Conservation (phyloP, 805 yeast genomes). For the Yarrowia deformans region DNA sequence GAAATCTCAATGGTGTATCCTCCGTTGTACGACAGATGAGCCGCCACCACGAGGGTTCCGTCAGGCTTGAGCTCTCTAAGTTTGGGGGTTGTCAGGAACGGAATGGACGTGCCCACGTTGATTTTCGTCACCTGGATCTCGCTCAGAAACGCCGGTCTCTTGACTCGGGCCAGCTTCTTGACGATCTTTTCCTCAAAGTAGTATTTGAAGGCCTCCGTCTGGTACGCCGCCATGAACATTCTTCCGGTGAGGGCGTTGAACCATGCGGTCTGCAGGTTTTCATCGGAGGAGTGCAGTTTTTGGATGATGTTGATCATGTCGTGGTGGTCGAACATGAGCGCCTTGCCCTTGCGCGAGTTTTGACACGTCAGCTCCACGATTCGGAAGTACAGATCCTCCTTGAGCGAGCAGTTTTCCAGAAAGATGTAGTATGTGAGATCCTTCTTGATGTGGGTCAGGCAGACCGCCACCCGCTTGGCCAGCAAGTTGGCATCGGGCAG, state of each 20-base stretch:
- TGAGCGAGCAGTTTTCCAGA: slow-evolving; percentile 72
- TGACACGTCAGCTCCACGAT: slow-evolving; percentile 54
- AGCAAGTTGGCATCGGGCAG: slow-evolving; percentile 79
- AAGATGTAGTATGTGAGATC: slow-evolving; percentile 39
- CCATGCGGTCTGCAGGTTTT: slow-evolving; percentile 87
- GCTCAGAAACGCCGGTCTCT: slow-evolving; percentile 86
- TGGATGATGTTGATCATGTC: slow-evolving; percentile 79
- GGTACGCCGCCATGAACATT: slow-evolving; percentile 75
- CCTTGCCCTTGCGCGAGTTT: slow-evolving; percentile 56
- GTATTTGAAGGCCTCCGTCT: slow-evolving; percentile 69
- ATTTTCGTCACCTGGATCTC: slow-evolving; percentile 77
- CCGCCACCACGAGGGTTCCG: slow-evolving; percentile 70
- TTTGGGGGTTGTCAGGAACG: slow-evolving; percentile 76
- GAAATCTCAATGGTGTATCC: slow-evolving; percentile 77
- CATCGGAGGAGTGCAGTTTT: slow-evolving; percentile 79
- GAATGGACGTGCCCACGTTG: slow-evolving; percentile 80
- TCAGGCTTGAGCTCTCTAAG: slow-evolving; percentile 76
- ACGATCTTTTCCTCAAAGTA: slow-evolving; percentile 66
- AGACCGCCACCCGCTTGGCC: slow-evolving; percentile 79
- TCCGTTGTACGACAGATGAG: slow-evolving; percentile 75
- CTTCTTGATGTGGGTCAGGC: slow-evolving; percentile 60
- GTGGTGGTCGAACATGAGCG: slow-evolving; percentile 64
- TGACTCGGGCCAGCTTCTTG: slow-evolving; percentile 77
- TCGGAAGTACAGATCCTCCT: slow-evolving; percentile 93
- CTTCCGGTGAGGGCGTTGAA: slow-evolving; percentile 87